Percentiles rank a stretch among this genome's conserved stretches.
These are phyloP conservation scores for Phytophthora pisi DNA, from an alignment of 352 stramenopile genomes.

Conservation along the genomic window DNA sequence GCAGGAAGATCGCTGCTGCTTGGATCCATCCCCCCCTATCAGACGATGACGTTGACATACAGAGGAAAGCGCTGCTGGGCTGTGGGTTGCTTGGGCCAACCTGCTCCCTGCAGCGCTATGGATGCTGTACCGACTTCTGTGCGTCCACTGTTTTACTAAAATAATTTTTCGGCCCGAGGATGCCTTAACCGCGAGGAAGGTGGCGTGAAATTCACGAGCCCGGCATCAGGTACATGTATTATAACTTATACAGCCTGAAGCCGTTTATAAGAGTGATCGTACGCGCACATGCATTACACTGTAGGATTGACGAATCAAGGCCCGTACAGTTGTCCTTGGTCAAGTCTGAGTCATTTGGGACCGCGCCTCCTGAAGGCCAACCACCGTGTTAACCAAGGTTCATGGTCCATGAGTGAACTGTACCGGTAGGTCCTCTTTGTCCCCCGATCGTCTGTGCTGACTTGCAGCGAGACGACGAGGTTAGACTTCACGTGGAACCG, in stretches of 20 bases:
- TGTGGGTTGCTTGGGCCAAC: background rate
- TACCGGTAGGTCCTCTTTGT: no score
- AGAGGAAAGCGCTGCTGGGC: background rate
- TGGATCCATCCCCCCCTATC: background rate
- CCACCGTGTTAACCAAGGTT: background rate
- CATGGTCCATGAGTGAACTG: background rate
- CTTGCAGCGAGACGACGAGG: background rate
- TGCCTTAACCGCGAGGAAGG: no score
- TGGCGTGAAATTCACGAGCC: background rate
- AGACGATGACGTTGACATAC: background rate
- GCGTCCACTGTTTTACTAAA: no score
- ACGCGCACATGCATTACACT: no score
- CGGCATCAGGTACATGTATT: no score
- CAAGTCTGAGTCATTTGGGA: background rate
- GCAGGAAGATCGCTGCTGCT: slow-evolving; percentile 7
- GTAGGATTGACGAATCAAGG: no score
- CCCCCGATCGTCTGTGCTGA: no score
- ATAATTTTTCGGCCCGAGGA: no score
- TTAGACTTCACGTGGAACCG: background rate
- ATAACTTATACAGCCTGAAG: no score
- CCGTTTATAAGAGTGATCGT: no score
- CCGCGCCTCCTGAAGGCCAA: background rate
- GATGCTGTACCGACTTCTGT: background rate
- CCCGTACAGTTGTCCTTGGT: background rate
- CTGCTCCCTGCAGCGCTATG: background rate